Percentiles rank a stretch among this genome's conserved stretches.
Evolutionary conservation across 2,329 filamentous ascomycete genomes (phyloP).

Genomic region (Alternaria angustiovoidea): DNA sequence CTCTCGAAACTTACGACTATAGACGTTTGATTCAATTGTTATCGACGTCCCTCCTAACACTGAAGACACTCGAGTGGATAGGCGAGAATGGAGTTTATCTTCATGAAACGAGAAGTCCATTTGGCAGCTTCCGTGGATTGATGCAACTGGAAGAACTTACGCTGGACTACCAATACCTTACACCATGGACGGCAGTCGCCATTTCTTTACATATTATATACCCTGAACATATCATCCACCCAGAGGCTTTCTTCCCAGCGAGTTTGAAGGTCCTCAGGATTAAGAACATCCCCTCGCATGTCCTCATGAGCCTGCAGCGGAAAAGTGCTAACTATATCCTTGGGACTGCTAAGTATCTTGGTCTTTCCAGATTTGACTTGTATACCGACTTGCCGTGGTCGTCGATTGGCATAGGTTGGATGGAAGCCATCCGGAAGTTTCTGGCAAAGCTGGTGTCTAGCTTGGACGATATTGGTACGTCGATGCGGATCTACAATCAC

Average conservation of each 20-base stretch:
- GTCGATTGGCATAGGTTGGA: background rate
- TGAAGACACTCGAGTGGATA: background rate
- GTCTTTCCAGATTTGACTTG: background rate
- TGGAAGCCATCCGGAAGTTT: background rate
- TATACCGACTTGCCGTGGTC: background rate
- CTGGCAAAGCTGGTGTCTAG: background rate
- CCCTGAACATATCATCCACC: background rate
- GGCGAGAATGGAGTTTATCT: background rate
- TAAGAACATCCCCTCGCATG: background rate
- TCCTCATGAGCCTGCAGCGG: background rate
- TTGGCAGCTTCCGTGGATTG: background rate
- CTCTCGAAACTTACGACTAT: background rate
- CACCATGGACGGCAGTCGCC: background rate
- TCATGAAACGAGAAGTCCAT: background rate
- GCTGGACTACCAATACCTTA: background rate
- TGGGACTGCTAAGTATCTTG: background rate
- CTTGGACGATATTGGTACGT: background rate
- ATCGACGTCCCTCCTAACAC: background rate
- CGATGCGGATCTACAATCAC: background rate
- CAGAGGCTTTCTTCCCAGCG: background rate
- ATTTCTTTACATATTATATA: background rate
- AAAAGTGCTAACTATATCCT: background rate
- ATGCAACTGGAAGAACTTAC: background rate
- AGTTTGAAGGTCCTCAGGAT: background rate
- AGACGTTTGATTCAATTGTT: background rate